phyloP scores from a whole-genome alignment of 352 stramenopile species.

The Phytophthora ohioensis region DNA sequence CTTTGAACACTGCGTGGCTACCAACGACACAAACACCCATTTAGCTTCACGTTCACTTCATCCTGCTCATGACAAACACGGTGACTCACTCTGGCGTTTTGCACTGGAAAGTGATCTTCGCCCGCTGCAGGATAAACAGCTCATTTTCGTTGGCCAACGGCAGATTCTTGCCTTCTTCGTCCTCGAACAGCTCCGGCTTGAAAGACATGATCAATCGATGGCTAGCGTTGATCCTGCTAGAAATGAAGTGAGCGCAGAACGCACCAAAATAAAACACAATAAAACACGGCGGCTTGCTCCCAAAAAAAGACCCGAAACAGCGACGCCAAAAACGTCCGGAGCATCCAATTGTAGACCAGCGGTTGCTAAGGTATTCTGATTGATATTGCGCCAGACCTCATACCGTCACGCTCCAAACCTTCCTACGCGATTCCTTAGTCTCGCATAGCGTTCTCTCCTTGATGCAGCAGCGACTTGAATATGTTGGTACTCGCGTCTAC shows the following conservation, averaged over 20 bases:
- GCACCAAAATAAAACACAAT: constrained; percentile 13
- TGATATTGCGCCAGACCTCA: background rate
- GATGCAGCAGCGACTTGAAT: background rate
- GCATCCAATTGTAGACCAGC: constrained; percentile 25
- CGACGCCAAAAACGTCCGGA: constrained; percentile 22
- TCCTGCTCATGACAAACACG: background rate
- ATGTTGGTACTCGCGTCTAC: constrained; percentile 4
- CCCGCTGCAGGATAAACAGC: constrained; percentile 85
- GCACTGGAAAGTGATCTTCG: constrained; percentile 82
- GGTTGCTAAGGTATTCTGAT: constrained; percentile 13
- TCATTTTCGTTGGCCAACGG: constrained; percentile 84
- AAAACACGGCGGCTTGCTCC: background rate
- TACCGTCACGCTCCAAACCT: background rate
- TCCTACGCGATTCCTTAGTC: background rate
- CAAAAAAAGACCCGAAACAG: constrained; percentile 43
- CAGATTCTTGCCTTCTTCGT: constrained; percentile 72
- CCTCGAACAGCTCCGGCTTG: constrained; percentile 72
- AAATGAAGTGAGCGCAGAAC: constrained; percentile 20
- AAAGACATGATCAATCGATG: constrained; percentile 63
- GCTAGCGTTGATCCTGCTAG: background rate
- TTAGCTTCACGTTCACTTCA: background rate
- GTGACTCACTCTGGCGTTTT: constrained; percentile 59
- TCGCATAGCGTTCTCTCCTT: constrained; percentile 9
- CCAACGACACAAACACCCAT: background rate
- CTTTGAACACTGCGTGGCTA: constrained; percentile 64